phyloP scores from a whole-genome alignment of 164 flowering plant genomes.

The Litsea cubeba region DNA sequence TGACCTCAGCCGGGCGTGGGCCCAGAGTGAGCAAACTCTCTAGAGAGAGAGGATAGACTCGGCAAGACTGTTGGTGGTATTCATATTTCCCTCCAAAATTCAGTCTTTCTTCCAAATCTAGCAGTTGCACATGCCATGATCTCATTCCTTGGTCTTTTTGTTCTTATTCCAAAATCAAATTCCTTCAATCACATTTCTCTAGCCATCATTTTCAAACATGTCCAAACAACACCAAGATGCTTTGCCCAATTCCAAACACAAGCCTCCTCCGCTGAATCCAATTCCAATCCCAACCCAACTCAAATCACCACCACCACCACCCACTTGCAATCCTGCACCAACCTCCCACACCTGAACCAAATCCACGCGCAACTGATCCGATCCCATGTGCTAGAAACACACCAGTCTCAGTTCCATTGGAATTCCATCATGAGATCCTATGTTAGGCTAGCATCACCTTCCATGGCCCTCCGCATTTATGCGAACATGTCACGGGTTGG shows the following conservation, averaged over 20 bases:
- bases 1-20: no score
- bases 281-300: conserved; percentile 12
- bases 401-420: conserved; percentile 41
- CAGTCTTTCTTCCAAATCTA: no score
- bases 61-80: no score
- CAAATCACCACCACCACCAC: conserved; percentile 21
- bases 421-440: conserved; percentile 50
- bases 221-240: not conserved
- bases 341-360: conserved; percentile 27
- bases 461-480: conserved; percentile 31
- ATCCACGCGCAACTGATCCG: conserved; percentile 34
- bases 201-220: conserved; percentile 5
- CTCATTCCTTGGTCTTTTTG: not conserved
- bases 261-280: not conserved
- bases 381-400: conserved; percentile 24
- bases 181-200: not conserved
- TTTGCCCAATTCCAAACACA: conserved; percentile 1
- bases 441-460: conserved; percentile 32
- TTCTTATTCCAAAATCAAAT: not conserved
- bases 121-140: not conserved
- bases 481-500: conserved; percentile 40
- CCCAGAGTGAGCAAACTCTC: no score
- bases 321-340: conserved; percentile 33
- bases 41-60: no score
- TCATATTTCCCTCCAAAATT: no score